A percentile compares a stretch with the other conserved stretches of the same genome.
phyloP scores from a whole-genome alignment of 2,329 filamentous ascomycete genomes.

The Aspergillus japonicus region DNA sequence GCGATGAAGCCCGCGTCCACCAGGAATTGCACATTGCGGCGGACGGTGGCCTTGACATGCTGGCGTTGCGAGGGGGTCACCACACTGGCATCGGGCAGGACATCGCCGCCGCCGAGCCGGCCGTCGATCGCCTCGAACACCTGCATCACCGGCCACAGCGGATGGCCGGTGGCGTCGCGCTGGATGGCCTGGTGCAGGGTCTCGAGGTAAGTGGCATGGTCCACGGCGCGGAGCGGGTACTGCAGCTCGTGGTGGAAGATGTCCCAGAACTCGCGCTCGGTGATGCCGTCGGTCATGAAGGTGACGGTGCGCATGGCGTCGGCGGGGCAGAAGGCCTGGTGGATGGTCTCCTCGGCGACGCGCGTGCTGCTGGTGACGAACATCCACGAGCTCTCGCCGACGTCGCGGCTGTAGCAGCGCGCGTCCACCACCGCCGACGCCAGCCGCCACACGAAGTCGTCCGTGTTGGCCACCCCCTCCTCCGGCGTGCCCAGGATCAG shows the following conservation, averaged over 20 bases:
- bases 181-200: constrained; percentile 9
- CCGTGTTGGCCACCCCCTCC: constrained; percentile 15
- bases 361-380: constrained; percentile 11
- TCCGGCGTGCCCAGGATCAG: constrained; percentile 14
- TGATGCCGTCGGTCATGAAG: constrained; percentile 12
- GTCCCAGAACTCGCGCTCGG: constrained; percentile 17
- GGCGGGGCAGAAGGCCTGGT: constrained; percentile 13
- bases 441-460: constrained; percentile 20
- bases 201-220: constrained; percentile 9
- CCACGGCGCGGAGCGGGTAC: constrained; percentile 8
- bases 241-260: constrained; percentile 14
- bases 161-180: constrained; percentile 2
- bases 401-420: constrained; percentile 4
- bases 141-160: constrained; percentile 15
- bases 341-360: constrained; percentile 14
- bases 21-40: constrained; percentile 15
- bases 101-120: constrained; percentile 7
- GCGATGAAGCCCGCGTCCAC: constrained; percentile 14
- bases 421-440: constrained; percentile 12
- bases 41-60: constrained; percentile 15
- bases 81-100: constrained; percentile 4
- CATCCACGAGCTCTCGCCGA: constrained; percentile 12
- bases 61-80: constrained; percentile 15
- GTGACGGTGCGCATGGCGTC: constrained; percentile 6
- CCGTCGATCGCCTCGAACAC: constrained; percentile 12